Evolutionary conservation across 2,329 filamentous ascomycete genomes (phyloP), one percentile per base, ranked within the genome.

Genomic region (Metarhizium guizhouense): DNA sequence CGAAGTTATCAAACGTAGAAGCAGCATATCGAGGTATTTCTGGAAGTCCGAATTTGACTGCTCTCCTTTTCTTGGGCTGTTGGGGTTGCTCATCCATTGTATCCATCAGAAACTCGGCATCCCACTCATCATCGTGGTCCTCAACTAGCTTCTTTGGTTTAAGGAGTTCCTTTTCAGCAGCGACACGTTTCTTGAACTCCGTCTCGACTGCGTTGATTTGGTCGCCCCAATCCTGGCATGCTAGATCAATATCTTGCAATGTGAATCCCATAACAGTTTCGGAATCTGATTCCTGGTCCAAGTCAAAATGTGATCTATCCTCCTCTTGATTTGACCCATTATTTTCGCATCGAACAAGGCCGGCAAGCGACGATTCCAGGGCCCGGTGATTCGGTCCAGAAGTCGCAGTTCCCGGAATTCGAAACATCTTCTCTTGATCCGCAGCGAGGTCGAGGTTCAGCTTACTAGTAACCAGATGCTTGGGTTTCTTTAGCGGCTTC

Each of bases 401-500:
- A 4, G 76, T 74, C 1, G 80, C 77, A 30, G 83, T 79, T 0
- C 85, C 85, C 0, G 83, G 79, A n/a, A 93, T 82, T 55, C 85
- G 84, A 68, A 97, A 99, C 30, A 81, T 78, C 63, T 91, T 90
- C 69, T 95, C 90, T 61, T 95, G 88, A 63, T 97, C 94, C 50
- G 83, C 80, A 3, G 89, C 87, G 38, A 97, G 76, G 58, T 99
- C 94, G 14, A 99, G 78, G 58, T 84, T 91, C 56, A 96, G 79
- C 70, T 99, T 99, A 20, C 87, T 92, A 0, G 91, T 90, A 5
- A 91, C 81, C 3, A 97, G 78, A 16, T 89, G 79, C 70, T 92
- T 94, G 0, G 91, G 89, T 45, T 85, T 85, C 70, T 91, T 95
- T 1, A 78, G 61, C 0, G 92, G 90, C 43, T 84, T 83, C 70